Percentiles rank a stretch among this genome's conserved stretches.
These are phyloP conservation scores for Rhizopus stolonifer DNA, from an alignment of 371 early-diverging fungal species.

Conservation along the genomic window DNA sequence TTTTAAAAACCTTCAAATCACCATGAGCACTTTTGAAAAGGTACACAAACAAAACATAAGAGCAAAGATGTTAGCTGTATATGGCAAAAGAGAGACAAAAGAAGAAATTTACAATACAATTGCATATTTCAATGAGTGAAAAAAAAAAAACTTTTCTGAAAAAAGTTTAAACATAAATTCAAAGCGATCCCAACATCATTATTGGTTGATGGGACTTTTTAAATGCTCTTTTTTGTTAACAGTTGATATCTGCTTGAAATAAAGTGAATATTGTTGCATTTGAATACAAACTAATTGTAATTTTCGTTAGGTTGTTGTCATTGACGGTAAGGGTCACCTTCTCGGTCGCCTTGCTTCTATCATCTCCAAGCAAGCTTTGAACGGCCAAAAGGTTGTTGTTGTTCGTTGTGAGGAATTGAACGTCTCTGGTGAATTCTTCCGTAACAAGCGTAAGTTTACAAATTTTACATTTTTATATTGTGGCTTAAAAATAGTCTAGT, in stretches of 20 bases:
- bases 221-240: background rate
- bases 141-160: too few species aligned
- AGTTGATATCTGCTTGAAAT: background rate
- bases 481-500: constrained; percentile 45
- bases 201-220: background rate
- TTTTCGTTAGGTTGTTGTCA: constrained; percentile 90
- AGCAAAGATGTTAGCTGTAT: background rate
- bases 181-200: too few species aligned
- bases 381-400: constrained; percentile 96
- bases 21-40: constrained; percentile 42
- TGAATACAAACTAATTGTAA: background rate
- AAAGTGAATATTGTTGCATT: too few species aligned
- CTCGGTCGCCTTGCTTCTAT: constrained; percentile 98
- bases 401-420: constrained; percentile 98
- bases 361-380: constrained; percentile 97
- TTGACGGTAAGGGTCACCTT: constrained; percentile 99
- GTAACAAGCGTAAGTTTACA: constrained; percentile 91
- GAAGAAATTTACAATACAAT: background rate
- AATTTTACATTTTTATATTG: background rate
- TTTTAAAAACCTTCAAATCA: background rate
- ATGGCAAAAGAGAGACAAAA: too few species aligned
- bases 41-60: constrained; percentile 8
- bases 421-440: constrained; percentile 97
- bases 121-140: too few species aligned
- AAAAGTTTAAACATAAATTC: too few species aligned